Evolutionary conservation across 768 basidiomycete species (phyloP), one percentile per base, ranked within the genome.

Genomic region (Bullera alba): DNA sequence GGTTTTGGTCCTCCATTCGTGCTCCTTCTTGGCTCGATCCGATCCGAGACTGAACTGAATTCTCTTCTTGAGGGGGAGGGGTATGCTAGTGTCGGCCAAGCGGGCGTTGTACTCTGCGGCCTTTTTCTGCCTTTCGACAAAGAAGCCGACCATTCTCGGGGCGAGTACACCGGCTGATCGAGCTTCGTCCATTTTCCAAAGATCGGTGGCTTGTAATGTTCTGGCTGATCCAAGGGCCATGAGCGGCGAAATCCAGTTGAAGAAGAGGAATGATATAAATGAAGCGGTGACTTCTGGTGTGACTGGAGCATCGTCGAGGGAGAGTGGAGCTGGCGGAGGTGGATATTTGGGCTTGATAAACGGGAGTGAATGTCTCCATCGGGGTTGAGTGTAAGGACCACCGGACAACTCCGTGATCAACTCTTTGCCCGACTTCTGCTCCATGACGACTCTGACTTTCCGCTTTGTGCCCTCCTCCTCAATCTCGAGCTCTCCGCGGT

Each of bases 191-290:
- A 91, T 80, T 70, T 81, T 85, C 77, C 83, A 91, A 3, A 92
- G 76, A 71, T 92, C 89, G 0, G 83, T 73, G 0, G 83, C 81
- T 62, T 89, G 84, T 2, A 93, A 77, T 0, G 89, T 86, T 6
- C 89, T 79, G 6, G 81, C 78, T 63, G 88, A 89, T 6, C 89
- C 89, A 10, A 89, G 75, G 5, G 69, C 65, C 55, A 92, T 77
- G 21, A 91, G 71, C 2, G 81, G 79, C 2, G 81, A 82, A 17
- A 91, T 77, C 88, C 89, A 91, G 37, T 72, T 70, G 57, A 89
- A 92, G 27, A 81, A 83, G 2, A 88, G 56, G 4, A 79, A 63
- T 57, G 75, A 78, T 54, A 81, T 77, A 67, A 80, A 78, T 32
- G 77, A 76, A 0, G 87, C 86, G 1, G 76, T 77, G 2, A 74